Conservation (phyloP, 1,139 yeast genomes). For the Zygosaccharomyces pseudobailii region DNA sequence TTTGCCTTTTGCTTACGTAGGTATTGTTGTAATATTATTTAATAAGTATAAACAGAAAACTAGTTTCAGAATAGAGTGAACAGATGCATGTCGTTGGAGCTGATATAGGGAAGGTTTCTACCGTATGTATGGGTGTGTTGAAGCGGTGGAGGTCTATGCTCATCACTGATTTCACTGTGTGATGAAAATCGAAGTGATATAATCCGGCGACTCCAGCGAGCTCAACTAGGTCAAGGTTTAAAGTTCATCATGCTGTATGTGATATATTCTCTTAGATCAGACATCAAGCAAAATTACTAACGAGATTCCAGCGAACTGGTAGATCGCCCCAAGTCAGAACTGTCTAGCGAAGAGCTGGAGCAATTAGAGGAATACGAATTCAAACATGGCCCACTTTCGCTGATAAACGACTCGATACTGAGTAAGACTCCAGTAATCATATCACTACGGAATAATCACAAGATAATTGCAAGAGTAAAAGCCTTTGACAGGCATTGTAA, state of each 20-base stretch:
- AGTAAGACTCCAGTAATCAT: conserved; percentile 75
- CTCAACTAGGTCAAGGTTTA: background rate
- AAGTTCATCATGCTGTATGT: conserved; percentile 25
- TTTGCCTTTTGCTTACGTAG: no score
- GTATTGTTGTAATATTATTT: no score
- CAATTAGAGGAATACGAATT: conserved; percentile 88
- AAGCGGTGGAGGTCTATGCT: no score
- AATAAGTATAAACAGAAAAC: no score
- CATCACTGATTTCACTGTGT: no score
- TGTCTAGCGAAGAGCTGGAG: conserved; percentile 73
- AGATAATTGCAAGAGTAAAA: conserved; percentile 80
- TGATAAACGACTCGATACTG: conserved; percentile 74
- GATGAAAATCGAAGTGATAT: background rate
- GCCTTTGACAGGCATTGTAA: conserved; percentile 97
- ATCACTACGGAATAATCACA: conserved; percentile 89
- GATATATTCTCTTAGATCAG: background rate
- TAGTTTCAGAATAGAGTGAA: no score
- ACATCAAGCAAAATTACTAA: conserved; percentile 8
- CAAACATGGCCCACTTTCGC: conserved; percentile 84
- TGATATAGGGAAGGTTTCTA: no score
- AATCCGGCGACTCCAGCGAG: background rate
- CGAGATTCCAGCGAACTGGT: conserved; percentile 47
- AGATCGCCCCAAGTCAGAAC: conserved; percentile 72
- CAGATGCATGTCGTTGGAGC: no score
- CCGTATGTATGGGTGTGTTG: background rate